Evolutionary conservation across 1,139 yeast genomes (phyloP), one percentile per base, ranked within the genome.

Genomic region (Spathaspora sp.): DNA sequence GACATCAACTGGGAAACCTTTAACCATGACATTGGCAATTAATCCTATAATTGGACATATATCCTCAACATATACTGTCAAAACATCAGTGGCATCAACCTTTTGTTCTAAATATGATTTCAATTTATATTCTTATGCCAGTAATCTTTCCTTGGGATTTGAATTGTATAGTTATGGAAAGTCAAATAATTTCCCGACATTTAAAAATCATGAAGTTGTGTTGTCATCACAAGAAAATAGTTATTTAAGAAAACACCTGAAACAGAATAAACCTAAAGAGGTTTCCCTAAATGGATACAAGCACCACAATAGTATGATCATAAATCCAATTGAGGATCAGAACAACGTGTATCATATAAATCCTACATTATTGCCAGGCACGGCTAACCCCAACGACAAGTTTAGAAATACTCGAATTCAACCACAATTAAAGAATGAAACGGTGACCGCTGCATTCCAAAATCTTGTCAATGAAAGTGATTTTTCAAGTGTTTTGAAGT

Each of bases 21-120:
- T 91, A 51, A 88, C 96, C 0, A 80, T 93, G 80, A 88, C 98
- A 0, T 60, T 93, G 31, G 86, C 96, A 1, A 78, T 88, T 48
- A 93, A 93, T 62, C 99, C 99, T 1, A 72, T 93, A 10, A 74
- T 93, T 63, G 99, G 99, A 3, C 95, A 91, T 55, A 66, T 95
- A 5, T 86, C 96, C 1, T 85, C 96, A 1, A 86, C 96, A 0
- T 93, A 93, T 61, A 82, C 97, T 0, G 89, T 93, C 29, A 83
- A 86, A 57, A 88, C 97, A 0, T 81, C 90, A 6, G 78, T 82
- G 0, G 80, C 84, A 11, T 79, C 95, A 1, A 86, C 96, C 0
- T 84, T 93, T 52, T 83, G 93, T 43, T 87, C 96, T 4, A 78
- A 87, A 47, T 90, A 90, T 60, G 97, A 89, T 58, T 93, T 93